Evolutionary conservation across 1,139 yeast genomes (phyloP), one percentile per base, ranked within the genome.

Genomic region (Candida sp.): DNA sequence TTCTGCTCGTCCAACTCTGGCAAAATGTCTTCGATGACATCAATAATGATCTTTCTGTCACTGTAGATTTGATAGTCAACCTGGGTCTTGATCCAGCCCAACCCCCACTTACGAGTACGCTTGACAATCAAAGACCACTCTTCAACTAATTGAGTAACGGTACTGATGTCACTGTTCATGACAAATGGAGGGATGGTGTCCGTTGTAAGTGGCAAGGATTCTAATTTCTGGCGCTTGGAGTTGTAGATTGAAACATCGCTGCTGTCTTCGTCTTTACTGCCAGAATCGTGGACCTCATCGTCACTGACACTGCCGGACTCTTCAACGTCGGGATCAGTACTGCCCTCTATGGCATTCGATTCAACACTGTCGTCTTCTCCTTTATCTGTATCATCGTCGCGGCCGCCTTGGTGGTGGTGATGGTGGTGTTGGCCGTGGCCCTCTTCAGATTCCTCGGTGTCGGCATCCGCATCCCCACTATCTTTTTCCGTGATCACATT

Each of bases 131-230:
- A 43, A 5, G 53, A 42, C 59, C 59, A 56, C 46, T 56, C 59
- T 46, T 56, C 59, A 25, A 54, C 54, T 42, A 56, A 22, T 49
- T 56, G 59, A 17, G 57, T 54, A 5, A 55, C 53, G n/a, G 59
- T 52, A 23, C 39, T 35, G 22, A 56, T 53, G 26, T 46, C 44
- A 4, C 49, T 33, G 42, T 56, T 56, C 58, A 55, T 55, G 25
- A 54, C 52, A 47, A 56, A 56, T 25, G 43, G 37, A 3, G 59
- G 59, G 17, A 52, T 50, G 3, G 23, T 11, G 7, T 49, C 51
- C 17, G 37, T 47, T n/a, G 53, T 50, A 7, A 41, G 48, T 25
- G 57, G 57, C 26, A 54, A 43, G 5, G 8, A 11, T 5, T 44
- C 53, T n/a, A 47, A 28, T 40, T 49, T 53, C 44, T 53, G 56